Percentiles rank a stretch among this genome's conserved stretches.
Conservation (phyloP, 2,329 filamentous ascomycete species). For the Aphanocladium album region DNA sequence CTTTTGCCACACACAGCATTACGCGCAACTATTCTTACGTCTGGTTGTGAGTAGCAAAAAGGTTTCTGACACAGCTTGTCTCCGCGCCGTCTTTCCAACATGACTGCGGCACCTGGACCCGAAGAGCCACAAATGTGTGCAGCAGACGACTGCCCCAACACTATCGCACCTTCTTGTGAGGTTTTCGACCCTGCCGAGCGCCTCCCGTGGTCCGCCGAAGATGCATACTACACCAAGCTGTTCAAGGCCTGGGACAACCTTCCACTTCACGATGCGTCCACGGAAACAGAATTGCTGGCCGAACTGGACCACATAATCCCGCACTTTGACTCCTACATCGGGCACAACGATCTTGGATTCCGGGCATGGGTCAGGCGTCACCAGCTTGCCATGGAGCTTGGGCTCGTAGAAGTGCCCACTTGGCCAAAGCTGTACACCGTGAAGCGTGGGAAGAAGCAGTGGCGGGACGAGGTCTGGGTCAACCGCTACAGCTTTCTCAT, state of each 20-base stretch:
- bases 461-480: constrained; percentile 20
- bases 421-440: constrained; percentile 15
- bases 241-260: constrained; percentile 10
- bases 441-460: not conserved
- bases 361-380: constrained; percentile 18
- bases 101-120: not conserved
- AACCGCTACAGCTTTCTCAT: constrained; percentile 20
- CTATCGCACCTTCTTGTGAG: not conserved
- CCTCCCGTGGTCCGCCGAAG: not conserved
- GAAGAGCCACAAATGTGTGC: not conserved
- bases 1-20: not conserved
- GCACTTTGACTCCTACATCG: constrained; percentile 20
- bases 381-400: constrained; percentile 20
- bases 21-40: not conserved
- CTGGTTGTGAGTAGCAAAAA: not conserved
- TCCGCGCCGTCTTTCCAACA: not conserved
- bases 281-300: constrained; percentile 8
- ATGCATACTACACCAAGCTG: constrained; percentile 7
- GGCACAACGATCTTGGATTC: constrained; percentile 20
- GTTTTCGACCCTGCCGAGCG: not conserved
- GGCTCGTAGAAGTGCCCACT: constrained; percentile 10
- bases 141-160: not conserved
- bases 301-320: constrained; percentile 21
- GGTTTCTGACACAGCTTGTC: not conserved
- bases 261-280: constrained; percentile 8